Base-by-base conservation (phyloP, 441 rosid genomes). In the Biscutella auriculata region DNA sequence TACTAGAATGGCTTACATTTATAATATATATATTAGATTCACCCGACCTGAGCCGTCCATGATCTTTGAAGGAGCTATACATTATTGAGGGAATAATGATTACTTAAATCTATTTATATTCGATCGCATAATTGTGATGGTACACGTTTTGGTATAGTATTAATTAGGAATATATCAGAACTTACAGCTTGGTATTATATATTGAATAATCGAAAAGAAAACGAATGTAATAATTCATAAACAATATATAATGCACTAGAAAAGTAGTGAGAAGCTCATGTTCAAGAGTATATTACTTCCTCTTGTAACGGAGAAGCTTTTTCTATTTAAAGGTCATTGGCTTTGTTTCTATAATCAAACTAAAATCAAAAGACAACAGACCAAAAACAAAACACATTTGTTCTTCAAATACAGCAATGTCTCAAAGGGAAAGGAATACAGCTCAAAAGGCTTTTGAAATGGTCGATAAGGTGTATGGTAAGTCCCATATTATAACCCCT, bases 381-480 rank as follows among this genome's bases (percentile, higher is more conserved):
- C 7, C 4, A 6, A 32, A 30, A 66, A 15, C 8, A 45, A 53
- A 53, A 6, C 53, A 53, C 34, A 1, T 27, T 43, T 23, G 44
- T 36, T 21, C 57, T 47, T 46, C 63, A 39, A n/a, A n/a, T n/a
- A 62, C 41, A 63, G 40, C 41, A 30, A 67, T 41, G 67, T 26
- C 72, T 32, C 57, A 65, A 47, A 56, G 29, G 6, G 57, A 65
- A 30, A 25, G 28, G 25, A 32, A 49, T 11, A 32, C 45, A 26
- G 53, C 59, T 19, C 53, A 65, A 44, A 53, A 59, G 46, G 56
- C 44, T 36, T 66, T 59, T 36, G 71, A 52, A 35, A 44, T 66
- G 55, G 66, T 59, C 21, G 63, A 57, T 25, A 30, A 48, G 37
- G 33, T 47, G 6, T 30, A 21, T 21, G 69, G 63, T 65, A 57